These are phyloP conservation scores for Fusarium heterosporum DNA, from an alignment of 2,329 filamentous ascomycete genomes.

Conservation along the genomic window DNA sequence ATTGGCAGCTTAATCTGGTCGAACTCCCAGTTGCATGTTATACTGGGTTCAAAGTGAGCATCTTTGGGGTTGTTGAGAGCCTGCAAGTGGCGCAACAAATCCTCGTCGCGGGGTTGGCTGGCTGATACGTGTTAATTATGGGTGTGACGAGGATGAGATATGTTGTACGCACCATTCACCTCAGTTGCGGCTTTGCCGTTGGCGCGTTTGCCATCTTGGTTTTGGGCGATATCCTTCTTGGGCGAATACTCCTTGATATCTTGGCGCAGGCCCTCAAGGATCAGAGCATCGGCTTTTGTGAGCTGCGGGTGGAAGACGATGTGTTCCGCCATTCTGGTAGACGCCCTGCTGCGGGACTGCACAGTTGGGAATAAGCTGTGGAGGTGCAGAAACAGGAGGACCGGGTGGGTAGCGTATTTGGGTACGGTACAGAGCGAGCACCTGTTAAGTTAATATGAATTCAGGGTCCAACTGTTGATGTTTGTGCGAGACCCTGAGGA, in stretches of 20 bases:
- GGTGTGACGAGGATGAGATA: neutral
- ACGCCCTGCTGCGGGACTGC: neutral
- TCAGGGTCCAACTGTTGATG: constrained; percentile 17
- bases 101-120: constrained; percentile 22
- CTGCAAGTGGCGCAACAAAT: constrained; percentile 28
- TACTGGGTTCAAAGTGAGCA: constrained; percentile 32
- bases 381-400: neutral
- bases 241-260: constrained; percentile 25
- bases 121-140: neutral
- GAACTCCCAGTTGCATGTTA: constrained; percentile 26
- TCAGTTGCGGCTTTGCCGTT: neutral
- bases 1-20: constrained; percentile 33
- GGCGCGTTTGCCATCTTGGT: constrained; percentile 2
- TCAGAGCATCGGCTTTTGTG: constrained; percentile 31
- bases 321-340: constrained; percentile 17
- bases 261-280: constrained; percentile 28
- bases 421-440: neutral
- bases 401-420: neutral
- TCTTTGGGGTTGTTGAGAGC: constrained; percentile 34
- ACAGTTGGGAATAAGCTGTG: neutral
- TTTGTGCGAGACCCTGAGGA: constrained; percentile 21
- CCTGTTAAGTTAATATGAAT: neutral
- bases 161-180: constrained; percentile 15
- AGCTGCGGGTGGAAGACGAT: constrained; percentile 32
- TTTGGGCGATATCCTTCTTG: neutral